Evolutionary conservation across 2,329 filamentous ascomycete species (phyloP).

Genomic region (Colletotrichum higginsianum): DNA sequence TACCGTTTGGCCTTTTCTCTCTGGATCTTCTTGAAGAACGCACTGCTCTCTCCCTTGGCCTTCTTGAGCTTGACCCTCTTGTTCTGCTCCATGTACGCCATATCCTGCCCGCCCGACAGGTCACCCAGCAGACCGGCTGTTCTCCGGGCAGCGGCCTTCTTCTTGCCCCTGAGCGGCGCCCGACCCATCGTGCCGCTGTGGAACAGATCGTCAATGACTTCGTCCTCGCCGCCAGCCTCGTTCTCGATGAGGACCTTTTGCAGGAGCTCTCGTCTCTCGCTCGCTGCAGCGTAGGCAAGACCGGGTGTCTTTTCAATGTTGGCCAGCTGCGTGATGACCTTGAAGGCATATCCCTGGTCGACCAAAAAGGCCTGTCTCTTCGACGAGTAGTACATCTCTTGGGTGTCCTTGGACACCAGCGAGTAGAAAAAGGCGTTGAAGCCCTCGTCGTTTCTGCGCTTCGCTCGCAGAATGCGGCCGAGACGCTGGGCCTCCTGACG

Average conservation of each 20-base stretch:
- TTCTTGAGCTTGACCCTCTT: conserved; percentile 76
- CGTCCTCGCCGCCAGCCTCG: conserved; percentile 79
- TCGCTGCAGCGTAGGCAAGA: conserved; percentile 83
- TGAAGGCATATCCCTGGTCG: conserved; percentile 98
- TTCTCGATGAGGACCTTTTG: conserved; percentile 92
- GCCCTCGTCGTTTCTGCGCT: conserved; percentile 95
- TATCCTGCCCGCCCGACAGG: conserved; percentile 91
- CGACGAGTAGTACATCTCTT: conserved; percentile 98
- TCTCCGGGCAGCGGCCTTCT: conserved; percentile 76
- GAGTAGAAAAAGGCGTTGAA: conserved; percentile 99
- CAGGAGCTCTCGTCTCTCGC: conserved; percentile 87
- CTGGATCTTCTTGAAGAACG: conserved; percentile 77
- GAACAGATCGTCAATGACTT: conserved; percentile 77
- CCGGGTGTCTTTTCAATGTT: conserved; percentile 89
- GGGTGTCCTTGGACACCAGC: conserved; percentile 95
- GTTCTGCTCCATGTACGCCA: conserved; percentile 95
- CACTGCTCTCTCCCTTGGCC: conserved; percentile 74
- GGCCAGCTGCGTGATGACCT: conserved; percentile 95
- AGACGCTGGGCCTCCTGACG: conserved; percentile 96
- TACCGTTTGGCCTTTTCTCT: conserved; percentile 64
- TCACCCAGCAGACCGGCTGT: conserved; percentile 90
- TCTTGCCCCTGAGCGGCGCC: conserved; percentile 55
- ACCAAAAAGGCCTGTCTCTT: conserved; percentile 98
- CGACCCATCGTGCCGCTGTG: conserved; percentile 60
- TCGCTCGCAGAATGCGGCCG: conserved; percentile 93